Base-by-base conservation (phyloP, 176 grass and related monocot species). In the Rhynchospora breviuscula region DNA sequence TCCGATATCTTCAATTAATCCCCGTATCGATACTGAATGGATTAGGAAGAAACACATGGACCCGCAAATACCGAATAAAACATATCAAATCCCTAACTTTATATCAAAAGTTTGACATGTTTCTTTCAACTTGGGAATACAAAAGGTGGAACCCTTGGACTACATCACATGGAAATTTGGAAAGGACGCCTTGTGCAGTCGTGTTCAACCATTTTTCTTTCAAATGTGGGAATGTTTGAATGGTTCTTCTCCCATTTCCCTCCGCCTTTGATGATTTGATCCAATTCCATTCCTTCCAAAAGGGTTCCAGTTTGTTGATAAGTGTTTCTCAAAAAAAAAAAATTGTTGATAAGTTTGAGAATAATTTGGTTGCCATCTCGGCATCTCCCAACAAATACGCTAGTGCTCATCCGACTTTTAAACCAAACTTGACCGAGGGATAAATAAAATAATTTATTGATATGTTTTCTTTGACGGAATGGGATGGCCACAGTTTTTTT, bases 221-320 rank as follows among this genome's bases (percentile, higher is more conserved):
- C 35, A 19, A 5, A 70, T n/a, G 45, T 70, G 46, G 70, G 46
- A 25, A 75, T 75, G 70, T 75, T 75, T 75, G 46, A 73, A 72
- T 73, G 69, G 9, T 49, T 73, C 45, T 49, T 49, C 49, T 49
- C 9, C 46, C 18, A 73, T 11, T 73, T 19, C 10, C 68, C 48
- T 15, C 3, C 44, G 31, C 29, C 13, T 51, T 74, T 51, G 26
- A 29, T 29, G 26, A 29, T 29, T 29, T 29, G 47, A 52, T 75
- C 70, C 22, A 75, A 75, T 51, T 10, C 69, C 13, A 75, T 12
- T 52, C 18, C 10, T 45, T 75, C 46, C 23, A 51, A 8, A 43
- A 51, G 4, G 9, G 44, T 18, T 12, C n/a, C 66, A 51, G 22
- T 51, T 71, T 49, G 68, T 3, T 47, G 8, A 48, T 61, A 61